Percentiles rank a stretch among this genome's conserved stretches.
These are phyloP conservation scores for Eleusine indica DNA, from an alignment of 176 grass and related monocot genomes.

Conservation along the genomic window DNA sequence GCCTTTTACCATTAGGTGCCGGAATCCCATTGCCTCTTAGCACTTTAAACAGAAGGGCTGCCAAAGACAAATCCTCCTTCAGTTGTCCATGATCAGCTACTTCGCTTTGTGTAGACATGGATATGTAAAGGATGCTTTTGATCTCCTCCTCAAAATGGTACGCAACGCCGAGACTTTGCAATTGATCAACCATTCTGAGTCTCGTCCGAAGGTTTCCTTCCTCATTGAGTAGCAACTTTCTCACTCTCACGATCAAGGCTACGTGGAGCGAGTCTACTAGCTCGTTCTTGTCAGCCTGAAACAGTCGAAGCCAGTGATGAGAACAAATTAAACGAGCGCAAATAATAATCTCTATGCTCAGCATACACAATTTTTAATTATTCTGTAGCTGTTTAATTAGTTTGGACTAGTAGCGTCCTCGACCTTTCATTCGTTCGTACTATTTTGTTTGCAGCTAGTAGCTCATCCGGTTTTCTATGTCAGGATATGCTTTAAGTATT, in stretches of 20 bases:
- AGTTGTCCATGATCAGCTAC: neutral
- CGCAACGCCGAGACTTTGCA: slow-evolving; percentile 50
- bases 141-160: slow-evolving; percentile 60
- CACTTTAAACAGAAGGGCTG: slow-evolving; percentile 46
- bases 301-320: too few relatives aligned
- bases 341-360: too few relatives aligned
- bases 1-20: slow-evolving; percentile 38
- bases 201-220: neutral
- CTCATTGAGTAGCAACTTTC: slow-evolving; percentile 17
- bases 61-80: slow-evolving; percentile 28
- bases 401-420: too few relatives aligned
- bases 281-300: too few relatives aligned
- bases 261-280: neutral
- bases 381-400: too few relatives aligned
- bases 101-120: neutral
- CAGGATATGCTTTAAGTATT: too few relatives aligned
- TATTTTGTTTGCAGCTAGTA: too few relatives aligned
- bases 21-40: slow-evolving; percentile 42
- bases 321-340: too few relatives aligned
- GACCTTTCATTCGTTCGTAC: too few relatives aligned
- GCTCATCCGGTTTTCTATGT: too few relatives aligned
- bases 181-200: slow-evolving; percentile 29
- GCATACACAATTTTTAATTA: too few relatives aligned
- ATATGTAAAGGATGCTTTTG: slow-evolving; percentile 1
- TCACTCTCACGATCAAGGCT: slow-evolving; percentile 36